Conservation (phyloP, 305 asterid species). For the Fraxinus dipetala region DNA sequence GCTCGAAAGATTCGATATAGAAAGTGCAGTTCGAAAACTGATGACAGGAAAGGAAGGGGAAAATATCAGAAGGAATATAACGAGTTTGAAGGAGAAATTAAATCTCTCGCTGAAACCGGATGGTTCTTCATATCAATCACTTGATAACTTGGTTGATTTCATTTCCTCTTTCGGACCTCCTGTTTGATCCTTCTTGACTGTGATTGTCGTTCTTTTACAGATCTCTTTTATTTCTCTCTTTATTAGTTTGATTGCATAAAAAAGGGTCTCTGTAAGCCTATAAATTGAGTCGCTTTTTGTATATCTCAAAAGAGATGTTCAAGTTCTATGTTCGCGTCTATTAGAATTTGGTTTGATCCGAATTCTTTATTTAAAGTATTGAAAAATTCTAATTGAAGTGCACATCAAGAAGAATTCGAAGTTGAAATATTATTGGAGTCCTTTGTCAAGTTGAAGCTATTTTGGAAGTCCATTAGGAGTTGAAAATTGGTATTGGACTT, state of each 20-base stretch:
- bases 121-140: slow-evolving; percentile 36
- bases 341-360: too few species aligned
- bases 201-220: too few species aligned
- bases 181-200: background rate
- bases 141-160: slow-evolving; percentile 28
- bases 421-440: too few species aligned
- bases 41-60: slow-evolving; percentile 36
- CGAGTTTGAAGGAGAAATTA: slow-evolving; percentile 27
- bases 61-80: slow-evolving; percentile 33
- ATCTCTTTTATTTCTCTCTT: too few species aligned
- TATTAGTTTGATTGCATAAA: background rate
- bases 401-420: too few species aligned
- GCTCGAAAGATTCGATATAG: slow-evolving; percentile 36
- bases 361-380: too few species aligned
- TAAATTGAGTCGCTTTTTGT: background rate
- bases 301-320: background rate
- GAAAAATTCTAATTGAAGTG: too few species aligned
- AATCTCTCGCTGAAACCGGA: slow-evolving; percentile 24
- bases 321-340: too few species aligned
- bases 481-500: too few species aligned
- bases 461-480: too few species aligned
- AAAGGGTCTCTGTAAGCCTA: background rate
- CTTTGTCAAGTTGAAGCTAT: too few species aligned
- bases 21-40: slow-evolving; percentile 23
- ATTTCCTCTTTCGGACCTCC: slow-evolving; percentile 29